A percentile compares a stretch with the other conserved stretches of the same genome.
Conservation (phyloP, 805 yeast genomes). For the Wickerhamomyces silvicola region DNA sequence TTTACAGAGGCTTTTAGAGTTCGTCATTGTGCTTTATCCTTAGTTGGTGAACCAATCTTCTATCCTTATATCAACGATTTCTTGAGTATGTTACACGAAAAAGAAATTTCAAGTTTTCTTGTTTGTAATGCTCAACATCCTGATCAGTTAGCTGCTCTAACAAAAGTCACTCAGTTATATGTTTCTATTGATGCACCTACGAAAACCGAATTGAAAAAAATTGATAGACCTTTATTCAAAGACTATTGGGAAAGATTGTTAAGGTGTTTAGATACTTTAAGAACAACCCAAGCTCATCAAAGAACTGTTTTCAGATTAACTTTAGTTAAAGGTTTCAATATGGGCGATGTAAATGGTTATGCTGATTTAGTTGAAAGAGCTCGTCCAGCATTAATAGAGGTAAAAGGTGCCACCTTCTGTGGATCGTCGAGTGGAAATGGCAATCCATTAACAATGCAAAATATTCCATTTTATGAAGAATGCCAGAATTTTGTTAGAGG, state of each 20-base stretch:
- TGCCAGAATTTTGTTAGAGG: slow-evolving; percentile 68
- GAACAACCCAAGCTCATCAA: slow-evolving; percentile 69
- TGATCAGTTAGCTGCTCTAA: slow-evolving; percentile 59
- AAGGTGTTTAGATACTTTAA: slow-evolving; percentile 71
- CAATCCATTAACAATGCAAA: slow-evolving; percentile 89
- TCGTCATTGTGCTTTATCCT: slow-evolving; percentile 83
- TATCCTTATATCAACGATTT: slow-evolving; percentile 88
- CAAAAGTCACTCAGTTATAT: slow-evolving; percentile 82
- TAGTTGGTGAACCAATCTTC: slow-evolving; percentile 93
- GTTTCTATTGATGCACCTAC: slow-evolving; percentile 95
- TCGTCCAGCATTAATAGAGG: slow-evolving; percentile 80
- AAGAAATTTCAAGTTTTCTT: slow-evolving; percentile 76
- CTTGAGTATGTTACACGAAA: slow-evolving; percentile 70
- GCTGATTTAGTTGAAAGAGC: slow-evolving; percentile 84
- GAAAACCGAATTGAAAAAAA: slow-evolving; percentile 67
- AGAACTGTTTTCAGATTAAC: slow-evolving; percentile 89
- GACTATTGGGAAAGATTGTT: slow-evolving; percentile 91
- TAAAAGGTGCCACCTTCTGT: slow-evolving; percentile 93
- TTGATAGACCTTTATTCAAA: slow-evolving; percentile 82
- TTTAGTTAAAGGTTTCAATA: slow-evolving; percentile 86
- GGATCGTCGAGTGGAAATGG: slow-evolving; percentile 82
- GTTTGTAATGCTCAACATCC: slow-evolving; percentile 98
- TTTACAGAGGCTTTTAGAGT: slow-evolving; percentile 88
- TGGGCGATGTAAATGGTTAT: slow-evolving; percentile 71
- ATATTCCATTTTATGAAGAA: slow-evolving; percentile 91